Conservation (phyloP, 1,284 basidiomycete species). For the Ustilago crameri region DNA sequence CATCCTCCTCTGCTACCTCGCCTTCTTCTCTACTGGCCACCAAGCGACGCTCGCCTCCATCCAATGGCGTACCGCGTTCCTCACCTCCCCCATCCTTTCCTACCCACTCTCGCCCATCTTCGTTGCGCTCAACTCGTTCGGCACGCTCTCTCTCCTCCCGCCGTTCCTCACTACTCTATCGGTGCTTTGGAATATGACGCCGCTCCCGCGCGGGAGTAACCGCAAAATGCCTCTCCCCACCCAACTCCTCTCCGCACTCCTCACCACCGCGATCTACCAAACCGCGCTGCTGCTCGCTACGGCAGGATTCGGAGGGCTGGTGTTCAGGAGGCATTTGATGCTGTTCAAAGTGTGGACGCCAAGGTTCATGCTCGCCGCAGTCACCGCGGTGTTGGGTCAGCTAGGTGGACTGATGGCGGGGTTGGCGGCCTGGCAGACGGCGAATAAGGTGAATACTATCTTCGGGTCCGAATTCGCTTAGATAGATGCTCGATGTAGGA, state of each 20-base stretch:
- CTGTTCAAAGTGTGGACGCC: constrained; percentile 99
- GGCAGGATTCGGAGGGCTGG: constrained; percentile 76
- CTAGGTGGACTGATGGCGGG: constrained; percentile 67
- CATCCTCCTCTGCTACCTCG: constrained; percentile 69
- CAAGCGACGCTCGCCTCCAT: constrained; percentile 88
- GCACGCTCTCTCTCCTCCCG: constrained; percentile 76
- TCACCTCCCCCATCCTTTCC: constrained; percentile 73
- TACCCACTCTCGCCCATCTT: constrained; percentile 83
- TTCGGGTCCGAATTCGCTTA: constrained; percentile 53
- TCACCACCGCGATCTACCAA: constrained; percentile 80
- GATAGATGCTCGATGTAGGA: no score
- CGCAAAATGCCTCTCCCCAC: constrained; percentile 23
- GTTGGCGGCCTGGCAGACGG: constrained; percentile 41
- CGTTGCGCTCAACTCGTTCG: constrained; percentile 84
- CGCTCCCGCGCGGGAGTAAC: constrained; percentile 64
- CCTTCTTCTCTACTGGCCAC: constrained; percentile 90
- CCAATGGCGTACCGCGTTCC: constrained; percentile 94
- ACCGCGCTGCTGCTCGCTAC: constrained; percentile 69
- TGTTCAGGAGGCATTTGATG: constrained; percentile 90
- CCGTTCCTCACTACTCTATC: constrained; percentile 77
- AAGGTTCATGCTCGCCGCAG: constrained; percentile 82
- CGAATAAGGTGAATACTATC: constrained; percentile 43
- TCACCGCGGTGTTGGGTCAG: constrained; percentile 70
- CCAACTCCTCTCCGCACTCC: constrained; percentile 70
- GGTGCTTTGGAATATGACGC: constrained; percentile 88